Evolutionary conservation across 2,329 filamentous ascomycete genomes (phyloP).

Genomic region (Hymenoscyphus salicellus): DNA sequence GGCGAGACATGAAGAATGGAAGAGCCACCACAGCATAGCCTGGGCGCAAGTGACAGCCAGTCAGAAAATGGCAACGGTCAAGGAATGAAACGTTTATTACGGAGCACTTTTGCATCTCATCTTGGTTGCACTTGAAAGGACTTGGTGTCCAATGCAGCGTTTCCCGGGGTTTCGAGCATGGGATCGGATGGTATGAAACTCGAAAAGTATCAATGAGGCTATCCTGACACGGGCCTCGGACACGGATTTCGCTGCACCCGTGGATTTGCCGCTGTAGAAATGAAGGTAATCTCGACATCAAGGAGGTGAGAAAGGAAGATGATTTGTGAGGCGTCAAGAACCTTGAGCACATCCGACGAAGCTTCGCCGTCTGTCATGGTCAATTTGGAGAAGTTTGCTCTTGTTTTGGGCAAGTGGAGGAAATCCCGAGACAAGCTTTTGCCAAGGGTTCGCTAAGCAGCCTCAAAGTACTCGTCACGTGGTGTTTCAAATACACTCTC

Average conservation of each 20-base stretch:
- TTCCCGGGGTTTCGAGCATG: constrained; percentile 2
- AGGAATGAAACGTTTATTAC: constrained; percentile 2
- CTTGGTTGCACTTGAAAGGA: not conserved
- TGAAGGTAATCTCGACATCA: not conserved
- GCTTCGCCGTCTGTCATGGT: not conserved
- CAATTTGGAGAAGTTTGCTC: not conserved
- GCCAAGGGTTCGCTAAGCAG: not conserved
- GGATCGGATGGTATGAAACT: constrained; percentile 13
- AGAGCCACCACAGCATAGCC: not conserved
- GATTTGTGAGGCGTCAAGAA: not conserved
- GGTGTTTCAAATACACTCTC: not conserved
- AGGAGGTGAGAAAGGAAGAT: not conserved
- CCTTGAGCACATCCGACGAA: not conserved
- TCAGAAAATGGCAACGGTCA: not conserved
- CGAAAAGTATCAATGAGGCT: constrained; percentile 8
- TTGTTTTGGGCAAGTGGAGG: not conserved
- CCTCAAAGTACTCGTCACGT: not conserved
- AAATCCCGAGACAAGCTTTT: not conserved
- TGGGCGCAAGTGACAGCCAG: not conserved
- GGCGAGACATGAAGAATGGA: constrained; percentile 1
- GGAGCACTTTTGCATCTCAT: constrained; percentile 4
- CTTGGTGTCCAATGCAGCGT: not conserved
- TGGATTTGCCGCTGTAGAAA: not conserved
- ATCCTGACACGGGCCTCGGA: constrained; percentile 12
- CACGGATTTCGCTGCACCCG: not conserved